Evolutionary conservation across 1,139 yeast species (phyloP).

Genomic region (Sugiyamaella pinicola): DNA sequence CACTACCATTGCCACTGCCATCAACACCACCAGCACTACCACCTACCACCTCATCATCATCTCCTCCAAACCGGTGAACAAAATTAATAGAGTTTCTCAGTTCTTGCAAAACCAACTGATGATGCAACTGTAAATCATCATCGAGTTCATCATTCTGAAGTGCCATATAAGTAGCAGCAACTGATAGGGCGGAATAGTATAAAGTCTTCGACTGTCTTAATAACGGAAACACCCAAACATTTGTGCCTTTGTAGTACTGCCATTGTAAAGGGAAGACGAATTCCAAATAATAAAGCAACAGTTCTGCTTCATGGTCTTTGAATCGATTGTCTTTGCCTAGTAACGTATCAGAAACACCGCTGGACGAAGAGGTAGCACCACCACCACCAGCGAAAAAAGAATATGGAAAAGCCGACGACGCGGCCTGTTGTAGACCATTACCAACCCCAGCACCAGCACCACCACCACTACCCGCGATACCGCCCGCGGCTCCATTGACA

Average conservation of each 20-base stretch:
- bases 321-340: constrained; percentile 11
- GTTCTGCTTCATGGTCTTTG: constrained; percentile 22
- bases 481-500: constrained; percentile 17
- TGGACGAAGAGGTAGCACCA: constrained; percentile 1
- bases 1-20: not conserved
- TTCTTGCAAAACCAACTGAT: constrained; percentile 23
- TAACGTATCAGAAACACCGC: not conserved
- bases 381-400: constrained; percentile 4
- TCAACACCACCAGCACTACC: not conserved
- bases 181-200: constrained; percentile 22
- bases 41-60: not conserved
- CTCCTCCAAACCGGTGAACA: constrained; percentile 2
- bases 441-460: constrained; percentile 2
- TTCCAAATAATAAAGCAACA: constrained; percentile 22
- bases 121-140: constrained; percentile 22
- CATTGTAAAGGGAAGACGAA: constrained; percentile 25
- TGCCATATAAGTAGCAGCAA: constrained; percentile 23
- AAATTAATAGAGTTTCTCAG: constrained; percentile 22
- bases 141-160: constrained; percentile 16
- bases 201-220: constrained; percentile 22
- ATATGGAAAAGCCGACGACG: constrained; percentile 17
- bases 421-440: constrained; percentile 7
- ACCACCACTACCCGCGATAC: constrained; percentile 1
- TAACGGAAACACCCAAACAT: constrained; percentile 22
- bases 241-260: constrained; percentile 25